Evolutionary conservation across 2,329 filamentous ascomycete species (phyloP), one percentile per base, ranked within the genome.

Genomic region (Kalmusia sp.): DNA sequence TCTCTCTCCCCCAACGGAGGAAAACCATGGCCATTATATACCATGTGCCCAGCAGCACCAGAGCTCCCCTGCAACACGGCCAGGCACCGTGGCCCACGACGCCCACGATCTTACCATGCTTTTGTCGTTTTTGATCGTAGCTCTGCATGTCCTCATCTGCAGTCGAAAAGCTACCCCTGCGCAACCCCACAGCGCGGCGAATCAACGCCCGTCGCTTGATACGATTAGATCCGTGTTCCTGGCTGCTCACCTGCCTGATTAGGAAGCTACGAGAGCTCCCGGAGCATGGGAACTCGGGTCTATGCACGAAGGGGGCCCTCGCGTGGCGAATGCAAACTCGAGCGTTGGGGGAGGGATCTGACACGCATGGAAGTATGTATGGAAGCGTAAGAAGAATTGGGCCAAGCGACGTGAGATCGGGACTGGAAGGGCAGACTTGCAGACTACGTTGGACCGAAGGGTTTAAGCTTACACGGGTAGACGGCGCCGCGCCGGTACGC

Each of bases 241-340:
- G 17, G 19, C 24, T 3, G 17, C n/a, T 8, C 24, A 40, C 39
- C 45, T 54, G 39, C 51, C 51, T 24, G 22, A 38, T 34, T 34
- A 54, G 51, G 51, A 49, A 54, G 45, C 44, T 48, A 27, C 24
- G 12, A 41, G 43, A 28, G 24, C 44, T 28, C n/a, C n/a, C n/a
- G n/a, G n/a, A n/a, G n/a, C n/a, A n/a, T n/a, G n/a, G n/a, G n/a
- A n/a, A 28, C 27, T 28, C 27, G 27, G 27, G 27, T 6, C 27
- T n/a, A n/a, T 21, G 9, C 19, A 24, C 6, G 17, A 17, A 34
- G 3, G 4, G 12, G 19, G 41, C 41, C n/a, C n/a, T 34, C 19
- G 17, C 19, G 28, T 45, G 11, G 41, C 41, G 12, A 34, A 11
- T 34, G 28, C 12, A 17, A 15, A 41, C n/a, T n/a, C n/a, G 14